A percentile compares a stretch with the other conserved stretches of the same genome.
These are phyloP conservation scores for Pinus tabuliformis DNA, from an alignment of 75 land plant genomes.

Conservation along the genomic window DNA sequence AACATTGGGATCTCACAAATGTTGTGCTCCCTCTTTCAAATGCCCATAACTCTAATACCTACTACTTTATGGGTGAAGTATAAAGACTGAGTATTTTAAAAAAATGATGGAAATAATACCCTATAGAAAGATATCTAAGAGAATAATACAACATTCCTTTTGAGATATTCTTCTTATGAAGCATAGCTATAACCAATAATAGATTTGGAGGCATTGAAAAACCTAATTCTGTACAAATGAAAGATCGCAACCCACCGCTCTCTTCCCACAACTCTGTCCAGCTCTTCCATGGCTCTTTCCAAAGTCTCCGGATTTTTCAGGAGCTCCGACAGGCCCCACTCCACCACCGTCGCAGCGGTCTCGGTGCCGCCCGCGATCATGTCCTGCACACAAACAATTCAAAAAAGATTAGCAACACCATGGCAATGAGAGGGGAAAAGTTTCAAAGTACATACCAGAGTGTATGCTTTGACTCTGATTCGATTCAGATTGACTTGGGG, in stretches of 20 bases:
- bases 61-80: too few species aligned
- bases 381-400: conserved; percentile 24
- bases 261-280: conserved; percentile 44
- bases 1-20: too few species aligned
- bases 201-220: too few species aligned
- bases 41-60: too few species aligned
- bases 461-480: conserved; percentile 45
- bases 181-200: too few species aligned
- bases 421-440: background rate
- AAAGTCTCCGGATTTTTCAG: conserved; percentile 32
- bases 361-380: conserved; percentile 58
- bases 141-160: too few species aligned
- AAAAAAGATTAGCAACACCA: background rate
- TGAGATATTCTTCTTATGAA: too few species aligned
- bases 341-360: conserved; percentile 49
- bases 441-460: conserved; percentile 25
- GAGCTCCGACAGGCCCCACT: conserved; percentile 63
- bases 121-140: too few species aligned
- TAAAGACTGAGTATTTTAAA: too few species aligned
- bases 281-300: conserved; percentile 48
- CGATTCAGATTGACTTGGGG: conserved; percentile 31
- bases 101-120: too few species aligned
- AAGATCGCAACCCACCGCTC: conserved; percentile 49
- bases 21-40: too few species aligned
- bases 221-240: too few species aligned